Evolutionary conservation across 1,139 yeast species (phyloP).

Genomic region (Debaryomyces subglobosus): DNA sequence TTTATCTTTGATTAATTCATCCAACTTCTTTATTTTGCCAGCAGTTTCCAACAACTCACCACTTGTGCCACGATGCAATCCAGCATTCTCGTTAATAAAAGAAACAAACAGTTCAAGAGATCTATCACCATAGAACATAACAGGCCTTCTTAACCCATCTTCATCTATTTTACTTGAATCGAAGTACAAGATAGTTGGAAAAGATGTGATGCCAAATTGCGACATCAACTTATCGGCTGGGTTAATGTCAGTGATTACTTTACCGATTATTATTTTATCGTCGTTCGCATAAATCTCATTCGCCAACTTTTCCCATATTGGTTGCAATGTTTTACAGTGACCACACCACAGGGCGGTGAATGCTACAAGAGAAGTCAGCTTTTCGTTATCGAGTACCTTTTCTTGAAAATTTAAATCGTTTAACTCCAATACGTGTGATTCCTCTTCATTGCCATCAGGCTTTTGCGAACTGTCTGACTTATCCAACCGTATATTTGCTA

Average conservation of each 20-base stretch:
- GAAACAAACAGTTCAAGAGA: conserved; percentile 45
- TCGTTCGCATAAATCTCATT: conserved; percentile 32
- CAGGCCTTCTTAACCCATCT: conserved; percentile 46
- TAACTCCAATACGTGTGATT: conserved; percentile 27
- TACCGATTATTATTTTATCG: conserved; percentile 39
- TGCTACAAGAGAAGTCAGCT: conserved; percentile 32
- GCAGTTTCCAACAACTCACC: conserved; percentile 58
- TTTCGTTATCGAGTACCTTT: conserved; percentile 26
- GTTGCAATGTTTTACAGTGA: conserved; percentile 27
- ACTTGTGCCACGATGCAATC: conserved; percentile 49
- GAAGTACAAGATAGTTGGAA: conserved; percentile 60
- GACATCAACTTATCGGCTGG: conserved; percentile 44
- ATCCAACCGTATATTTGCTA: conserved; percentile 32
- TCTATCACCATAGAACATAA: conserved; percentile 44
- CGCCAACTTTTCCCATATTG: conserved; percentile 38
- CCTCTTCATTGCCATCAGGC: conserved; percentile 1
- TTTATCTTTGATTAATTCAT: conserved; percentile 28
- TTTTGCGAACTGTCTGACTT: conserved; percentile 13
- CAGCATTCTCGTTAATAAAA: conserved; percentile 54
- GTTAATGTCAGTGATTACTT: conserved; percentile 50
- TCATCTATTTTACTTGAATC: conserved; percentile 28
- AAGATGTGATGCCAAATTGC: conserved; percentile 46
- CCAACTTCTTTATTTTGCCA: conserved; percentile 55
- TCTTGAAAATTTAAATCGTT: conserved; percentile 40
- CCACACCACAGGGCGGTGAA: conserved; percentile 44